These are phyloP conservation scores for Cadophora sp. DNA, from an alignment of 2,329 filamentous ascomycete species.

Conservation along the genomic window DNA sequence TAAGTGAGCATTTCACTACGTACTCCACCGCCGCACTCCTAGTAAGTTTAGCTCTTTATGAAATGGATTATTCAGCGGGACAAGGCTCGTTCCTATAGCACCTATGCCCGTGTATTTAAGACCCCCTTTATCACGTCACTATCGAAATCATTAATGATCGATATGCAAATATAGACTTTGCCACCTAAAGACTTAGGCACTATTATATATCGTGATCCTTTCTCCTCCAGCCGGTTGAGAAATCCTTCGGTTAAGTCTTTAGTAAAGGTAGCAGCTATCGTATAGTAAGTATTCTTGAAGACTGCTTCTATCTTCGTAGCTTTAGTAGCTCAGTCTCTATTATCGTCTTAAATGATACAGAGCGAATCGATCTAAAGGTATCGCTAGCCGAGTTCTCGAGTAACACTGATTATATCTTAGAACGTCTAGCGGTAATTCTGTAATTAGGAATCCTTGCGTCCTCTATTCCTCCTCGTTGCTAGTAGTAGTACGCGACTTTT, in stretches of 20 bases:
- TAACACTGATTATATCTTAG: background rate
- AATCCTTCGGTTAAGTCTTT: constrained; percentile 5
- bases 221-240: background rate
- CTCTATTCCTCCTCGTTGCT: too few relatives aligned
- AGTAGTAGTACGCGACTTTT: too few relatives aligned
- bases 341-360: background rate
- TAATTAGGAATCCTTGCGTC: background rate
- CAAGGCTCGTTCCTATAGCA: constrained; percentile 5
- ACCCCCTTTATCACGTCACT: background rate
- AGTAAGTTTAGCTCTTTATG: constrained; percentile 2
- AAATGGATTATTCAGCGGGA: constrained; percentile 8
- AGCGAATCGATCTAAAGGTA: background rate
- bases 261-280: constrained; percentile 14
- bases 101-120: constrained; percentile 2
- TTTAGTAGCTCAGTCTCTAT: too few relatives aligned
- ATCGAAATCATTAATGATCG: background rate
- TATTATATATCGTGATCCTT: constrained; percentile 4
- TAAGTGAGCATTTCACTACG: background rate
- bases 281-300: constrained; percentile 14
- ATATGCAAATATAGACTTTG: constrained; percentile 10
- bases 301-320: background rate
- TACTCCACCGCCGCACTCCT: background rate
- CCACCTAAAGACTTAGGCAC: background rate
- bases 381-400: constrained; percentile 2
- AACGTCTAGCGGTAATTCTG: background rate